Evolutionary conservation across 441 rosid genomes (phyloP).

Genomic region (Heliophila coronopifolia): DNA sequence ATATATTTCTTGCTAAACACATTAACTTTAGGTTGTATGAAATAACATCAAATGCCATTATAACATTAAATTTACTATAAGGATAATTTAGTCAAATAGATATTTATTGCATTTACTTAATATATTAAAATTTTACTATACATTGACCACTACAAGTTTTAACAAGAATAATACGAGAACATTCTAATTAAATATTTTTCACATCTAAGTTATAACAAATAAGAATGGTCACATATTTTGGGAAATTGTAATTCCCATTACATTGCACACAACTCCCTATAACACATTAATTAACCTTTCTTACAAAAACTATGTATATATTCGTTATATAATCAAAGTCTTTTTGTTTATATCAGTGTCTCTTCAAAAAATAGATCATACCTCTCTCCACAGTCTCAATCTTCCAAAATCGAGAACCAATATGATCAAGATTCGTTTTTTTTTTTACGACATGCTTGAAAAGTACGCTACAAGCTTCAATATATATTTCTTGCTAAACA

Average conservation of each 20-base stretch:
- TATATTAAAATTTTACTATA: too few relatives aligned
- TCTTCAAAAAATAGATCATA: constrained; percentile 20
- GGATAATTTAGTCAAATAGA: too few relatives aligned
- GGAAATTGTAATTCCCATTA: constrained; percentile 29
- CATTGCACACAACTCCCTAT: constrained; percentile 26
- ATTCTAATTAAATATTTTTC: too few relatives aligned
- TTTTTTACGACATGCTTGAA: constrained; percentile 10
- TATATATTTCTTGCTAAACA: constrained; percentile 11
- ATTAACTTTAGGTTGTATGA: too few relatives aligned
- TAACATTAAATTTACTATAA: too few relatives aligned
- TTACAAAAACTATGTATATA: constrained; percentile 1
- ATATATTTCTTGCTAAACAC: constrained; percentile 14
- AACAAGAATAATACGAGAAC: too few relatives aligned
- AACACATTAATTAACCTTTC: not conserved
- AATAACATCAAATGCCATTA: too few relatives aligned
- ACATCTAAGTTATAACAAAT: too few relatives aligned
- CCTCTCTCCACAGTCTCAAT: too few relatives aligned
- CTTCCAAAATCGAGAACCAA: not conserved
- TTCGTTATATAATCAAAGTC: too few relatives aligned
- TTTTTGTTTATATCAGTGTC: not conserved
- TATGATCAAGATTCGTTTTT: constrained; percentile 23
- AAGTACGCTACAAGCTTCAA: not conserved
- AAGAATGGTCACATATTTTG: constrained; percentile 26
- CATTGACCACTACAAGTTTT: too few relatives aligned
- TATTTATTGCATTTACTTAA: too few relatives aligned